Percentiles rank a stretch among this genome's conserved stretches.
Evolutionary conservation across 495 filamentous ascomycete species (phyloP).

Genomic region (Trichodelitschia bisporula): DNA sequence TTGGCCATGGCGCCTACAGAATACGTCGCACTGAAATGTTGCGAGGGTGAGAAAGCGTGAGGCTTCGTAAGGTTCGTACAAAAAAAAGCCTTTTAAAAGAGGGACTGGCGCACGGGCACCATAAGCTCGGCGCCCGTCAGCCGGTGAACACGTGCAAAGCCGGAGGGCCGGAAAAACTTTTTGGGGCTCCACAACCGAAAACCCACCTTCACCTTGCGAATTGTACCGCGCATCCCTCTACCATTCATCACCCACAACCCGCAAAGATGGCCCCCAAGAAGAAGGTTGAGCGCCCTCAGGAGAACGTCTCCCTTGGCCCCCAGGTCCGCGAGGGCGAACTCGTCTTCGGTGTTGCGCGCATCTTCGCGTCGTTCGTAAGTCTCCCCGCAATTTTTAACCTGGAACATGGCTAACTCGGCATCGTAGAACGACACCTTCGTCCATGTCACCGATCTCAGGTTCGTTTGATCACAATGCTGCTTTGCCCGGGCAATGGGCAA

Average conservation of each 20-base stretch:
- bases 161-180: not conserved
- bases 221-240: not conserved
- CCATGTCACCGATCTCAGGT: constrained; percentile 97
- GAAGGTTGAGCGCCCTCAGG: constrained; percentile 51
- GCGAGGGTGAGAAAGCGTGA: not conserved
- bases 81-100: no score
- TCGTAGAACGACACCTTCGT: constrained; percentile 98
- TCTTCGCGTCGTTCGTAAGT: constrained; percentile 98
- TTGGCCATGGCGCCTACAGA: constrained; percentile 5
- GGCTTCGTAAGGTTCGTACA: not conserved
- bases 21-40: not conserved
- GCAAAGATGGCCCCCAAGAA: constrained; percentile 38
- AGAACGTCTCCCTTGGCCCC: constrained; percentile 97
- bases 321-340: constrained; percentile 87
- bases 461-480: no score
- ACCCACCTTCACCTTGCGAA: not conserved
- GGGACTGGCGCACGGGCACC: no score
- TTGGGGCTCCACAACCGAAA: not conserved
- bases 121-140: no score
- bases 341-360: constrained; percentile 96
- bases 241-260: not conserved
- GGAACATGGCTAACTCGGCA: no score
- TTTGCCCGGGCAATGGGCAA: not conserved
- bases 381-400: no score
- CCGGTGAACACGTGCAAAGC: no score